A percentile compares a stretch with the other conserved stretches of the same genome.
Evolutionary conservation across 106 monocot genomes (phyloP).

Genomic region (Phalaenopsis equestris): DNA sequence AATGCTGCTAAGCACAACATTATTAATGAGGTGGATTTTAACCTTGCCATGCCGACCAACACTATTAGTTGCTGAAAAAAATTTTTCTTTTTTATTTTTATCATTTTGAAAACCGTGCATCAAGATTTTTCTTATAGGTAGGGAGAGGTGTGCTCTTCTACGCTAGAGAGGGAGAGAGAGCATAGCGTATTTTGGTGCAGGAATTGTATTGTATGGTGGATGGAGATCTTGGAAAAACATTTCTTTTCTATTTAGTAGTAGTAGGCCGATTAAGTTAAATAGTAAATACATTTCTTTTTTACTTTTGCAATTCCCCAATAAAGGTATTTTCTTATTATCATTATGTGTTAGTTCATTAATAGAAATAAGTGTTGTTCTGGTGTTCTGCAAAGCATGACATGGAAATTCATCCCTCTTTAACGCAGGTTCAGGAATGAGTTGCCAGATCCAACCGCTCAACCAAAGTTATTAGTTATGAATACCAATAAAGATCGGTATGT

Average conservation of each 20-base stretch:
- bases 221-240: neutral
- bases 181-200: neutral
- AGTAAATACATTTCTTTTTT: neutral
- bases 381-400: constrained; percentile 1
- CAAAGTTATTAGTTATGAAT: constrained; percentile 46
- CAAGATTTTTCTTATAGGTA: too few relatives aligned
- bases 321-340: neutral
- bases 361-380: neutral
- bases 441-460: constrained; percentile 62
- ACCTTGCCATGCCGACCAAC: too few relatives aligned
- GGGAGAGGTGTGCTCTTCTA: too few relatives aligned
- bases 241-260: neutral
- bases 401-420: constrained; percentile 5
- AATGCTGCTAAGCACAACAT: neutral
- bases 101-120: too few relatives aligned
- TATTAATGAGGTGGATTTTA: neutral
- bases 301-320: neutral
- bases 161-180: neutral
- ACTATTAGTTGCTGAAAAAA: neutral
- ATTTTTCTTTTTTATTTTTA: too few relatives aligned
- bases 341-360: neutral
- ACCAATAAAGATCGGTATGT: constrained; percentile 52
- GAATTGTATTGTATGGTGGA: neutral
- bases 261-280: neutral
- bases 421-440: constrained; percentile 44